phyloP scores from a whole-genome alignment of 208 protist species.

The Trypanosoma vivax region DNA sequence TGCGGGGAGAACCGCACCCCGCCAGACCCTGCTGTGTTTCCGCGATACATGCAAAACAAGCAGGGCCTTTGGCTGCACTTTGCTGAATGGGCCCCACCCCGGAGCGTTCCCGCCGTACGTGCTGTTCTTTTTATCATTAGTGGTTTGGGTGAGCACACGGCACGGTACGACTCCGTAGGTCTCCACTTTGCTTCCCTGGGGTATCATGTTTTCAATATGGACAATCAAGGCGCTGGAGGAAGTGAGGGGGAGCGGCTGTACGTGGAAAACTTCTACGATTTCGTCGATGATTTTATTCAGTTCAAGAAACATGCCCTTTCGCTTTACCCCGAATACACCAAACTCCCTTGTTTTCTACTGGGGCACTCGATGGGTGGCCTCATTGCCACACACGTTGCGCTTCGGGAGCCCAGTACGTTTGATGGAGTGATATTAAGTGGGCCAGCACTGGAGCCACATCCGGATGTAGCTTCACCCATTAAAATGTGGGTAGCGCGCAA shows the following conservation, averaged over 20 bases:
- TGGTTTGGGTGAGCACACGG: slow-evolving; percentile 62
- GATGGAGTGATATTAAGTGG: slow-evolving; percentile 59
- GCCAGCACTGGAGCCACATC: slow-evolving; percentile 26
- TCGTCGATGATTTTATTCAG: slow-evolving; percentile 61
- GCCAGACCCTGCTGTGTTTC: slow-evolving; percentile 59
- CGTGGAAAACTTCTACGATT: slow-evolving; percentile 62
- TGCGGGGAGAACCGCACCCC: slow-evolving; percentile 31
- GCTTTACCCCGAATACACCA: slow-evolving; percentile 28
- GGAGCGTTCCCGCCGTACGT: slow-evolving; percentile 7
- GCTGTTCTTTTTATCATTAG: slow-evolving; percentile 69
- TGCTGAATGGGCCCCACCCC: slow-evolving; percentile 59
- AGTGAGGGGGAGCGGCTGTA: slow-evolving; percentile 66
- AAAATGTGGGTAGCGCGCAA: slow-evolving; percentile 14
- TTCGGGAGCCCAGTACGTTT: slow-evolving; percentile 25
- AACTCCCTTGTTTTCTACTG: slow-evolving; percentile 45
- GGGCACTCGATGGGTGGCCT: slow-evolving; percentile 81
- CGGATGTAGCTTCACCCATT: slow-evolving; percentile 10
- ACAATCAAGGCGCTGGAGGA: slow-evolving; percentile 72
- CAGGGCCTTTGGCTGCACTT: slow-evolving; percentile 69
- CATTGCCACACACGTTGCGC: slow-evolving; percentile 42
- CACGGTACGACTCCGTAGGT: slow-evolving; percentile 65
- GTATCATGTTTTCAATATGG: slow-evolving; percentile 51
- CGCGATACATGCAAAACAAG: slow-evolving; percentile 66
- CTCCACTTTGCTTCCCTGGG: slow-evolving; percentile 39
- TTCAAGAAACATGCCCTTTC: slow-evolving; percentile 35